Percentiles rank a stretch among this genome's conserved stretches.
Conservation (phyloP, 805 yeast genomes). For the Blastobotrys mokoenaii region DNA sequence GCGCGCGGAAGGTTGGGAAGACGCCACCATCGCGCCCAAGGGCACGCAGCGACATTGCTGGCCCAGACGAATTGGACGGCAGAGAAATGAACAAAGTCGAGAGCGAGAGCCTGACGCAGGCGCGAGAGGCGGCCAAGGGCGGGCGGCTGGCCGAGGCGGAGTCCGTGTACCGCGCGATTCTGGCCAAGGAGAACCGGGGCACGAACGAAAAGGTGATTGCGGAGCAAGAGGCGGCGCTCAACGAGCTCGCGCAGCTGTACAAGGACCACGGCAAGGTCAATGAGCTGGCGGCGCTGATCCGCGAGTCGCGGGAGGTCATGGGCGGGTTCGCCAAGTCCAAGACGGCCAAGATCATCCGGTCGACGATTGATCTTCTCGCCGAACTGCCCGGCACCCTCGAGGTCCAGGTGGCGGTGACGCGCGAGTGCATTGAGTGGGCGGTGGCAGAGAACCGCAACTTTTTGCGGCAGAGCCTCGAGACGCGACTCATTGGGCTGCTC, state of each 20-base stretch:
- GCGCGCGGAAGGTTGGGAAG: no score
- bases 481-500: constrained; percentile 70
- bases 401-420: constrained; percentile 62
- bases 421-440: constrained; percentile 84
- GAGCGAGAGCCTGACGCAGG: constrained; percentile 38
- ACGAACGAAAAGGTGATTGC: constrained; percentile 38
- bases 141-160: constrained; percentile 54
- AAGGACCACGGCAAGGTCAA: constrained; percentile 38
- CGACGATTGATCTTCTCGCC: constrained; percentile 72
- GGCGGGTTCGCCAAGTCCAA: constrained; percentile 84
- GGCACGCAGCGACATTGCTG: neutral
- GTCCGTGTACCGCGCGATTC: constrained; percentile 43
- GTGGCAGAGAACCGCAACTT: constrained; percentile 73
- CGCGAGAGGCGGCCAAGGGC: constrained; percentile 47
- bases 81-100: constrained; percentile 4
- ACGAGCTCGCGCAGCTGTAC: constrained; percentile 70
- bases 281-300: constrained; percentile 53
- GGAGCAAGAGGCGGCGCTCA: constrained; percentile 58
- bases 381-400: constrained; percentile 53
- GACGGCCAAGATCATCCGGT: constrained; percentile 82
- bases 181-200: constrained; percentile 25
- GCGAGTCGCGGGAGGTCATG: constrained; percentile 61
- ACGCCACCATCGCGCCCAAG: neutral
- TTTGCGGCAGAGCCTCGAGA: constrained; percentile 78
- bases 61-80: no score